Conservation (phyloP, 176 grass and related monocot genomes). For the Canna indica region DNA sequence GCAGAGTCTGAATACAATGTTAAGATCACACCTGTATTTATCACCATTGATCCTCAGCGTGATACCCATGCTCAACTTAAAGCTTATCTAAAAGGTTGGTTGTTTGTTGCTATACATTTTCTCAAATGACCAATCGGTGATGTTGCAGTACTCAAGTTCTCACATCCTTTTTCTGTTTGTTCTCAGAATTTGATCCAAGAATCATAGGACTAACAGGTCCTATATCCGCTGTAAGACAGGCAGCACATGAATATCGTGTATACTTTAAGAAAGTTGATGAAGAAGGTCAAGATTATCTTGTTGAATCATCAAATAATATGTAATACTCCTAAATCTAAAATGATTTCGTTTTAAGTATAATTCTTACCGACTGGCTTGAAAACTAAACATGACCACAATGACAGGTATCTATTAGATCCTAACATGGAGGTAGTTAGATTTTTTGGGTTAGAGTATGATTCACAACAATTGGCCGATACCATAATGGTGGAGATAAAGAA, state of each 20-base stretch:
- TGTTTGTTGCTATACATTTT: not conserved
- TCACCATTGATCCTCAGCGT: slow-evolving; percentile 89
- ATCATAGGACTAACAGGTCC: slow-evolving; percentile 77
- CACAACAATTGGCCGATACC: slow-evolving; percentile 59
- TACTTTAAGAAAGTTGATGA: slow-evolving; percentile 86
- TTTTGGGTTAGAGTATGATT: slow-evolving; percentile 72
- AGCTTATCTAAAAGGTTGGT: slow-evolving; percentile 81
- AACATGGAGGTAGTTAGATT: slow-evolving; percentile 76
- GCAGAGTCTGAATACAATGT: slow-evolving; percentile 56
- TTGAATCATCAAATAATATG: slow-evolving; percentile 84
- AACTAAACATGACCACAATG: slow-evolving; percentile 26
- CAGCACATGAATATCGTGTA: slow-evolving; percentile 85
- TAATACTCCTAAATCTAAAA: slow-evolving; percentile 17
- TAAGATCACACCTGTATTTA: slow-evolving; percentile 60
- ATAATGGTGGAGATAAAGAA: slow-evolving; percentile 55
- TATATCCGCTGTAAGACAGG: slow-evolving; percentile 63
- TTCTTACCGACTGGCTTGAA: not conserved
- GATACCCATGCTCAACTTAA: slow-evolving; percentile 72
- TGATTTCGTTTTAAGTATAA: not conserved
- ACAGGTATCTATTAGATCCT: slow-evolving; percentile 87
- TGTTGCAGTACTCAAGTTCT: slow-evolving; percentile 8
- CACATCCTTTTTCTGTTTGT: slow-evolving; percentile 24
- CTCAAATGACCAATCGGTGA: slow-evolving; percentile 15
- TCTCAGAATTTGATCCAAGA: slow-evolving; percentile 79
- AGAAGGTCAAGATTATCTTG: slow-evolving; percentile 80